Evolutionary conservation across 148 eudicot genomes (phyloP), one percentile per base, ranked within the genome.

Genomic region (Chenopodium suecicum): DNA sequence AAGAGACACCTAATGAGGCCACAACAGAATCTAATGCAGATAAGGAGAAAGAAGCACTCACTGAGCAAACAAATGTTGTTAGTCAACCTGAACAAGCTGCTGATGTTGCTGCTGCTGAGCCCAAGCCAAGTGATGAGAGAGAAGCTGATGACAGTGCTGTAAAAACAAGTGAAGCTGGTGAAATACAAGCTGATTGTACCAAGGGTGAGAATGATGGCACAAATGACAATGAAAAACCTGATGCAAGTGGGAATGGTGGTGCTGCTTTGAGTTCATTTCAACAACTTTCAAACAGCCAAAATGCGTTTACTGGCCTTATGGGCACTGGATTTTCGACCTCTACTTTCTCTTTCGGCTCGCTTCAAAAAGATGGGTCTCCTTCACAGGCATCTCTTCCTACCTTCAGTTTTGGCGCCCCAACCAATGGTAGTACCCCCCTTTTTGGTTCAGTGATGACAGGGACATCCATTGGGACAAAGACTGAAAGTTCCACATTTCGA

Each of bases 251-350:
- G 25, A 67, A 63, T 62, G 90, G 78, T 54, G 77, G 85, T 77
- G 85, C 87, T 47, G 67, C 98, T 13, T 89, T 91, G 22, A 89
- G 90, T 81, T 92, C 98, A 12, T 97, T 97, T 82, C 91, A 85
- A 56, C 99, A 94, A 68, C 98, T 94, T 69, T 97, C 99, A 9
- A 97, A 91, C 85, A 88, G 82, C 85, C 94, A 91, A 85, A 97
- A 97, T 85, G 98, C 98, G 27, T 97, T 97, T 81, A 91, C 98
- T 9, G 99, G 99, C 34, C 81, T 97, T 80, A 73, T 85, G 46
- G 97, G 99, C 82, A 85, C 97, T 23, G 99, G 99, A 4, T 97
- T 94, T 82, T 89, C 99, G 32, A 84, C 86, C 76, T 88, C 95
- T 44, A n/a, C 91, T 47, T 97, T 94, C 78, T 91, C 95, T 52